Evolutionary conservation across 73 alveolate genomes (phyloP).

Genomic region (Urostyla sp.): DNA sequence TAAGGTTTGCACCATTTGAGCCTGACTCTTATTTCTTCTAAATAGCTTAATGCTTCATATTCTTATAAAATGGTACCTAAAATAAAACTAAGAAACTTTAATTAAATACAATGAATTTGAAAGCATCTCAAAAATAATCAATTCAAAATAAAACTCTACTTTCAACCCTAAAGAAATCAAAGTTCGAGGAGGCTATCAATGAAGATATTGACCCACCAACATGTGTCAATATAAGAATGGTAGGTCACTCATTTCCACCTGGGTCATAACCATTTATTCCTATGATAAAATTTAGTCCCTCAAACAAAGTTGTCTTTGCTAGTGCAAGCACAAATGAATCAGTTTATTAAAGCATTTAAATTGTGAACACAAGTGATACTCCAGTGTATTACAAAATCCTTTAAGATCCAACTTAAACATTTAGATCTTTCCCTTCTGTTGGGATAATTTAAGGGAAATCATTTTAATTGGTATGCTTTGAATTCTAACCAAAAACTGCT

Average conservation of each 20-base stretch:
- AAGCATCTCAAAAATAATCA: not conserved
- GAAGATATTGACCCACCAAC: conserved; percentile 75
- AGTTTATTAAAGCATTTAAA: conserved; percentile 92
- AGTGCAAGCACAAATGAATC: conserved; percentile 96
- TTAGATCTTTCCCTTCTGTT: conserved; percentile 90
- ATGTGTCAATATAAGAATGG: conserved; percentile 72
- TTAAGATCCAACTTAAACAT: conserved; percentile 92
- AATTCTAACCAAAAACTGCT: conserved; percentile 94
- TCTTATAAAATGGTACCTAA: conserved; percentile 55
- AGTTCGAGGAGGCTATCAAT: conserved; percentile 68
- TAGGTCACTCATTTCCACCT: conserved; percentile 98
- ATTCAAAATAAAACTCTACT: conserved; percentile 20
- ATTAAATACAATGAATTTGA: not conserved
- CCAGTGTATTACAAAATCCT: conserved; percentile 92
- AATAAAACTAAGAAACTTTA: conserved; percentile 57
- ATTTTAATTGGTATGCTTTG: conserved; percentile 88
- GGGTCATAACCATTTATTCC: conserved; percentile 97
- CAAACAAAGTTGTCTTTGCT: conserved; percentile 92
- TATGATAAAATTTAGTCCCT: conserved; percentile 91
- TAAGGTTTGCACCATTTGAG: conserved; percentile 65
- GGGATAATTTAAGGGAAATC: conserved; percentile 96
- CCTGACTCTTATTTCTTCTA: conserved; percentile 80
- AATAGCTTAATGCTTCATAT: conserved; percentile 68
- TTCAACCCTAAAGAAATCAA: conserved; percentile 53
- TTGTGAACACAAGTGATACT: conserved; percentile 96